Evolutionary conservation across 2,329 filamentous ascomycete genomes (phyloP).

Genomic region (Sporothrix globosa): DNA sequence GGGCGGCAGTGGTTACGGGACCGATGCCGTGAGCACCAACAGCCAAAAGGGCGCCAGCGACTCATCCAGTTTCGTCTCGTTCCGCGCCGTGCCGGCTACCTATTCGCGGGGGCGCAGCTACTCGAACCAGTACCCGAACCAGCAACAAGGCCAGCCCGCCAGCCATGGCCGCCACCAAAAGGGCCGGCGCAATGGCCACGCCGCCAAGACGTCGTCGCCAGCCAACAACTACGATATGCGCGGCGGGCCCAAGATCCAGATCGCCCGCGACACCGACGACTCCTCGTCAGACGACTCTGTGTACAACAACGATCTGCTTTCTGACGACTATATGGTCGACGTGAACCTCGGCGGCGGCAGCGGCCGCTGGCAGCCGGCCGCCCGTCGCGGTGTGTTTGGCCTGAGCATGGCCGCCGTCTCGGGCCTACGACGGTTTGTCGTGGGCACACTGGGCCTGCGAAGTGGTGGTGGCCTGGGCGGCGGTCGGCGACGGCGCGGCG

Average conservation of each 20-base stretch:
- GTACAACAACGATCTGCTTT: constrained; percentile 24
- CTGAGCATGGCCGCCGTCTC: constrained; percentile 5
- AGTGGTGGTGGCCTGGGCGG: constrained; percentile 36
- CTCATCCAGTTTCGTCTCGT: constrained; percentile 39
- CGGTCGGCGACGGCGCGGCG: constrained; percentile 37
- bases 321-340: constrained; percentile 27
- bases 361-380: constrained; percentile 34
- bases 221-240: constrained; percentile 27
- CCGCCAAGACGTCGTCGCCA: not conserved
- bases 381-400: constrained; percentile 29
- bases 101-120: constrained; percentile 40
- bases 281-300: constrained; percentile 24
- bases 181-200: constrained; percentile 11
- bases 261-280: constrained; percentile 34
- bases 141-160: not conserved
- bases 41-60: constrained; percentile 40
- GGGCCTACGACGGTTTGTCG: not conserved
- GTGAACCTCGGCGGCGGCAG: constrained; percentile 14
- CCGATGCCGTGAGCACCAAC: constrained; percentile 43
- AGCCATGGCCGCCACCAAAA: constrained; percentile 15
- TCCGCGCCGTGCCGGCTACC: constrained; percentile 37
- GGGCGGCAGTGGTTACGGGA: constrained; percentile 36
- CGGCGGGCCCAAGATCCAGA: constrained; percentile 35
- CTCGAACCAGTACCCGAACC: constrained; percentile 24
- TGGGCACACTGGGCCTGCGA: constrained; percentile 19